phyloP scores from a whole-genome alignment of 306 rosid species.

The Gastrolobium villosum region DNA sequence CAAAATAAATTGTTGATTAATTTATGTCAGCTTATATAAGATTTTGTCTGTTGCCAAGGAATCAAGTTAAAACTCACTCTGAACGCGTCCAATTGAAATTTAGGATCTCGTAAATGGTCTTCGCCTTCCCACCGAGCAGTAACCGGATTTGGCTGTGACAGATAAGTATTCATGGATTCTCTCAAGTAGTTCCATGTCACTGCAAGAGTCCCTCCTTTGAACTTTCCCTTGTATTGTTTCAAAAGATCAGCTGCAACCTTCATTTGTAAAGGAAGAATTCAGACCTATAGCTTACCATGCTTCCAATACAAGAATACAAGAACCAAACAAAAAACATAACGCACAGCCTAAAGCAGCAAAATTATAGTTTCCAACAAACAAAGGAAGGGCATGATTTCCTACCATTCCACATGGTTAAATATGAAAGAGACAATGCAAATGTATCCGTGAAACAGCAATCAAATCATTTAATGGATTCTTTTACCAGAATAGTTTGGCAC shows the following conservation, averaged over 20 bases:
- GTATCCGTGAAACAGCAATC: constrained; percentile 4
- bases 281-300: constrained; percentile 13
- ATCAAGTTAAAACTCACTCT: constrained; percentile 73
- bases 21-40: background rate
- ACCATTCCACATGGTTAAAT: background rate
- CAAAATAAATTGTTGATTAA: constrained; percentile 26
- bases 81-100: constrained; percentile 97
- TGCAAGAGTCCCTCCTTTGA: constrained; percentile 87
- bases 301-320: constrained; percentile 30
- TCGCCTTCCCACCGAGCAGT: constrained; percentile 92
- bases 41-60: constrained; percentile 13
- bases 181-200: constrained; percentile 95
- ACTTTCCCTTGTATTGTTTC: constrained; percentile 87
- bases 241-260: constrained; percentile 92
- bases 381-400: constrained; percentile 7
- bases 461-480: constrained; percentile 33
- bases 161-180: constrained; percentile 89
- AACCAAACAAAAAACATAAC: constrained; percentile 2
- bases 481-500: constrained; percentile 4
- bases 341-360: constrained; percentile 28
- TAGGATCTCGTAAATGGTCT: constrained; percentile 89
- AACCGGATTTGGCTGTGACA: constrained; percentile 97
- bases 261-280: constrained; percentile 41
- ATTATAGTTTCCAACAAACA: constrained; percentile 27
- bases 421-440: constrained; percentile 15